A percentile compares a stretch with the other conserved stretches of the same genome.
These are phyloP conservation scores for Apiotrichum domesticum DNA, from an alignment of 1,284 basidiomycete species.

Conservation along the genomic window DNA sequence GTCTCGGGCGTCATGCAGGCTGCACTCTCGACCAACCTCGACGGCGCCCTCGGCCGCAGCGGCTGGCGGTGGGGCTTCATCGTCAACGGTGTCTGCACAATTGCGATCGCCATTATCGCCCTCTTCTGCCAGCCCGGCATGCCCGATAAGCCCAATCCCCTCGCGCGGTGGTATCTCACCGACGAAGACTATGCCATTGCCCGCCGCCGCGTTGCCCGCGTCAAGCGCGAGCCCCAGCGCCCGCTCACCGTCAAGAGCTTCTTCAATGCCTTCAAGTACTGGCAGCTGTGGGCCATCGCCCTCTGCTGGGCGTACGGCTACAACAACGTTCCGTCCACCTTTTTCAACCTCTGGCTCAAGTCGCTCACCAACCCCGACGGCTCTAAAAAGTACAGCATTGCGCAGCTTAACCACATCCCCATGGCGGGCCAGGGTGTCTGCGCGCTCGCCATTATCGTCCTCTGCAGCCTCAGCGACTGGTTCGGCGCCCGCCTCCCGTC, in stretches of 20 bases:
- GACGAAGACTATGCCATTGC: slow-evolving; percentile 18
- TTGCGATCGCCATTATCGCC: slow-evolving; percentile 12
- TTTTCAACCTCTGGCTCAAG: slow-evolving; percentile 32
- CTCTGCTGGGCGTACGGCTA: slow-evolving; percentile 15
- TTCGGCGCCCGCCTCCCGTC: slow-evolving; percentile 12
- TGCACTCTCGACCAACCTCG: slow-evolving; percentile 20
- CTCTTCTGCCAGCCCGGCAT: slow-evolving; percentile 46
- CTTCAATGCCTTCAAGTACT: slow-evolving; percentile 10
- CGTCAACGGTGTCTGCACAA: slow-evolving; percentile 18
- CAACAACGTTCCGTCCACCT: slow-evolving; percentile 15
- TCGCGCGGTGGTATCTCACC: slow-evolving; percentile 19
- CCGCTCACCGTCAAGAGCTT: slow-evolving; percentile 13
- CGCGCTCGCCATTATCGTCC: slow-evolving; percentile 1
- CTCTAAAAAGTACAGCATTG: slow-evolving; percentile 12
- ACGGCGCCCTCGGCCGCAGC: slow-evolving; percentile 4
- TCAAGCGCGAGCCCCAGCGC: slow-evolving; percentile 17
- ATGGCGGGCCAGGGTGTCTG: slow-evolving; percentile 8
- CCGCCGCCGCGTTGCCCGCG: slow-evolving; percentile 10
- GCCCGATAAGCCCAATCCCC: slow-evolving; percentile 24
- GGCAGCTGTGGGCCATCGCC: slow-evolving; percentile 17
- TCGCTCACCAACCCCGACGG: slow-evolving; percentile 21
- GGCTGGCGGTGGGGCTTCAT: slow-evolving; percentile 48
- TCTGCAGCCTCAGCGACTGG: slow-evolving; percentile 7
- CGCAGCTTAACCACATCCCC: slow-evolving; percentile 13
- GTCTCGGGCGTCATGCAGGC: slow-evolving; percentile 24